phyloP scores from a whole-genome alignment of 768 basidiomycete genomes.

The Rhizopogon rudus region DNA sequence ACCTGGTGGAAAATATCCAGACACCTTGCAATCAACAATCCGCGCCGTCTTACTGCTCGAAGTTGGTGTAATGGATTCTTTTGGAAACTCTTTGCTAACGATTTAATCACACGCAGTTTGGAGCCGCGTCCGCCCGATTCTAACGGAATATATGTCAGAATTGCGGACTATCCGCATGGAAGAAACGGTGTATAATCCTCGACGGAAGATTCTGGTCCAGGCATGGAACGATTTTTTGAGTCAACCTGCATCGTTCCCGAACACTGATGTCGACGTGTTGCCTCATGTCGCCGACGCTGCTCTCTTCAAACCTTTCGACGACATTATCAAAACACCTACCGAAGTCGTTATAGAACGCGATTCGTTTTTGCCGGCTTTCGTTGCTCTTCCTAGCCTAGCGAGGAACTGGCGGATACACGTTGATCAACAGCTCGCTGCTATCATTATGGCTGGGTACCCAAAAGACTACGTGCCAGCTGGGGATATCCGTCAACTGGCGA shows the following conservation, averaged over 20 bases:
- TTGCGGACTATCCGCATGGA: slow-evolving; percentile 28
- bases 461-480: slow-evolving; percentile 13
- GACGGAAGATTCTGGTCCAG: slow-evolving; percentile 21
- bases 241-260: slow-evolving; percentile 11
- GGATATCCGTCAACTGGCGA: slow-evolving; percentile 19
- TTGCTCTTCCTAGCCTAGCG: slow-evolving; percentile 12
- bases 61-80: slow-evolving; percentile 7
- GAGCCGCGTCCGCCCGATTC: slow-evolving; percentile 12
- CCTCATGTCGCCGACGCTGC: slow-evolving; percentile 24
- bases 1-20: slow-evolving; percentile 27
- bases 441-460: slow-evolving; percentile 17
- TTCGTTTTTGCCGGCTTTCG: slow-evolving; percentile 12
- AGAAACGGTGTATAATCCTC: slow-evolving; percentile 21
- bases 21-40: slow-evolving; percentile 22
- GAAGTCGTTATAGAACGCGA: slow-evolving; percentile 3
- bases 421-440: slow-evolving; percentile 21
- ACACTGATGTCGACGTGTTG: slow-evolving; percentile 12
- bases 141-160: slow-evolving; percentile 20
- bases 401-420: slow-evolving; percentile 19
- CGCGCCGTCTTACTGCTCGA: slow-evolving; percentile 17
- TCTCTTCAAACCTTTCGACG: slow-evolving; percentile 15
- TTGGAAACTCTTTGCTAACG: neutral
- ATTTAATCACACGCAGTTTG: slow-evolving; percentile 15
- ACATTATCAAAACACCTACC: slow-evolving; percentile 19
- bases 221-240: slow-evolving; percentile 19